These are phyloP conservation scores for Musa schizocarpa DNA, from an alignment of 176 grass and related monocot genomes.

Conservation along the genomic window DNA sequence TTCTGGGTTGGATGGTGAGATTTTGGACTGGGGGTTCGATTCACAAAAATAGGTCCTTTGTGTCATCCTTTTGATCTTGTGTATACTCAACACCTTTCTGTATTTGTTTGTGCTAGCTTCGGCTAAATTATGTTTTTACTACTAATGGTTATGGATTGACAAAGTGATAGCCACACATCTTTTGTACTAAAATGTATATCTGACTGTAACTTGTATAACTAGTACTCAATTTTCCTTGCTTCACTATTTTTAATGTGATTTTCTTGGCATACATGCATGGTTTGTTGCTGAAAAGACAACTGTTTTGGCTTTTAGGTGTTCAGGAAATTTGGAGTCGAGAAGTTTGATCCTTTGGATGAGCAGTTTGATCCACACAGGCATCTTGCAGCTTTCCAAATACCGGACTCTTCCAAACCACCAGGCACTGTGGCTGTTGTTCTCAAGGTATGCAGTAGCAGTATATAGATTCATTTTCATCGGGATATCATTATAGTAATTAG, in stretches of 20 bases:
- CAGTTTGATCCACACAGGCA: slow-evolving; percentile 33
- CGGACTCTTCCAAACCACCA: slow-evolving; percentile 32
- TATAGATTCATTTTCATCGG: neutral
- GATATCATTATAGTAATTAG: neutral
- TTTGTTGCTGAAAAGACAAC: neutral
- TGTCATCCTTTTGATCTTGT: too few relatives aligned
- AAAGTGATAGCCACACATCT: too few relatives aligned
- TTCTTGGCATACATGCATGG: neutral
- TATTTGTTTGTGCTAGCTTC: too few relatives aligned
- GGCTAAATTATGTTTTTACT: too few relatives aligned
- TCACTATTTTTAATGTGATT: neutral
- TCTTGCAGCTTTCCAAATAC: slow-evolving; percentile 34
- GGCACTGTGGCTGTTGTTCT: slow-evolving; percentile 31
- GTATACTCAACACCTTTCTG: too few relatives aligned
- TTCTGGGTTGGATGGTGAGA: too few relatives aligned
- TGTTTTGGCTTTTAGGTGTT: slow-evolving; percentile 17
- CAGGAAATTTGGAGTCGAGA: slow-evolving; percentile 32
- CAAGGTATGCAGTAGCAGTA: slow-evolving; percentile 23
- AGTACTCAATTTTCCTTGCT: neutral
- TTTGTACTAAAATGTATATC: too few relatives aligned
- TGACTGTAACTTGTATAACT: too few relatives aligned
- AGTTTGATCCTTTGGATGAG: slow-evolving; percentile 29
- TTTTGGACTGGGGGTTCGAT: too few relatives aligned
- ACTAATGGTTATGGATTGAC: too few relatives aligned
- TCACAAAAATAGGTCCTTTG: too few relatives aligned